Evolutionary conservation across 345 rosid species (phyloP), one percentile per base, ranked within the genome.

Genomic region (Angophora floribunda): DNA sequence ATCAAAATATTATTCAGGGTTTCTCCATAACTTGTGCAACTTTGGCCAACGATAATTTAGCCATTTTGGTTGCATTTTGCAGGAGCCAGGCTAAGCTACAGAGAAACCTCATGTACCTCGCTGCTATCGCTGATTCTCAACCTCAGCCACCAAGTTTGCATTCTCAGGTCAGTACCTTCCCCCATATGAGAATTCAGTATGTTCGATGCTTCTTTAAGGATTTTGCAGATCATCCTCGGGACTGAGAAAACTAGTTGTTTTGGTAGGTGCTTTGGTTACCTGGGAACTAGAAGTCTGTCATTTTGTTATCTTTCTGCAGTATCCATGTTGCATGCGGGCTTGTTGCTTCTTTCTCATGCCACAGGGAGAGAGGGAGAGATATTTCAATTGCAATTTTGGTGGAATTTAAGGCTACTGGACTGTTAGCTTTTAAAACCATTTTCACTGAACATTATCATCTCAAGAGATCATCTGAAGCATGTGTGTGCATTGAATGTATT

Each of bases 71-170:
- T 86, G 13, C 75, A 13, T 86, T 90, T 61, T 92, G 85, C 92
- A 98, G 99, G 93, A 98, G 95, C 92, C 99, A 98, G 88, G 99
- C 99, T 85, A 95, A 96, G 95, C 96, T 98, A 63, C 99, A 98
- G 93, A 92, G 97, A 44, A 98, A 98, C 91, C 97, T 98, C 63
- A 98, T 97, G 99, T 98, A 97, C 94, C 92, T 98, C 86, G 99
- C 99, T 90, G 99, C 99, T 36, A 97, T 98, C 28, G 99, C 99
- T 28, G 99, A 98, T 93, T 95, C 99, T 93, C 99, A 98, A 90
- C 99, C 99, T 86, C 99, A 95, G 86, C 96, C 97, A 21, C 97
- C 99, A 21, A 70, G 90, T 10, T 75, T 95, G 94, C 99, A 98
- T 92, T 28, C 96, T 89, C 99, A 97, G 98, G 99, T 97, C 88